Evolutionary conservation across 2,329 filamentous ascomycete genomes (phyloP), one percentile per base, ranked within the genome.

Genomic region (Arthrobotrys sinensis): DNA sequence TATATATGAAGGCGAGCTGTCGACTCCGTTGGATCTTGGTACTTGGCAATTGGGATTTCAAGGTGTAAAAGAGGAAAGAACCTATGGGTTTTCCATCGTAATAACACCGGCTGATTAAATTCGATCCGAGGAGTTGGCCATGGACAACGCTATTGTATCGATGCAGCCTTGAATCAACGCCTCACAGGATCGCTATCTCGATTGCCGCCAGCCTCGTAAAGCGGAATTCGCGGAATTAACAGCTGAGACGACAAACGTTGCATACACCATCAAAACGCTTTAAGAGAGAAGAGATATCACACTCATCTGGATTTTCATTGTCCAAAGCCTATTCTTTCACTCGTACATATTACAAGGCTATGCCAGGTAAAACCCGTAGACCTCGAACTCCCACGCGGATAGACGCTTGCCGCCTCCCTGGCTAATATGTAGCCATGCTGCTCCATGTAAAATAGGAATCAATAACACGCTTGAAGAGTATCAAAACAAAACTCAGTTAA

Each of bases 261-360:
- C 24, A 28, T 28, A 28, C 4, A 28, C 11, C 40, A n/a, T n/a
- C 6, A 6, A 40, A 14, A 10, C 4, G 1, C 14, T 60, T 40
- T 16, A 43, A 40, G 14, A 43, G 14, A 43, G 55, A 28, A 12
- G 16, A 43, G 55, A 60, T n/a, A 10, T 14, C 16, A 55, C 28
- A 43, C 53, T 43, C 34, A 43, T 60, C 55, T 60, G 36, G 16
- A 60, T 60, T 40, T 40, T 16, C 2, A 60, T 24, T 60, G 10
- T 11, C 36, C 10, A 21, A 60, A 60, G 55, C 16, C 19, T 43
- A 28, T 43, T 28, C 36, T 60, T 43, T 60, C 36, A 36, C 55
- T 60, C 34, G 28, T 60, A 60, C 55, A 60, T 60, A 43, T 60
- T 43, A 60, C 55, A 60, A 60, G 55, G 55, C 55, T 60, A 60